These are phyloP conservation scores for thale cress (Arabidopsis thaliana) DNA, from an alignment of 345 rosid species.

Conservation along the genomic window DNA sequence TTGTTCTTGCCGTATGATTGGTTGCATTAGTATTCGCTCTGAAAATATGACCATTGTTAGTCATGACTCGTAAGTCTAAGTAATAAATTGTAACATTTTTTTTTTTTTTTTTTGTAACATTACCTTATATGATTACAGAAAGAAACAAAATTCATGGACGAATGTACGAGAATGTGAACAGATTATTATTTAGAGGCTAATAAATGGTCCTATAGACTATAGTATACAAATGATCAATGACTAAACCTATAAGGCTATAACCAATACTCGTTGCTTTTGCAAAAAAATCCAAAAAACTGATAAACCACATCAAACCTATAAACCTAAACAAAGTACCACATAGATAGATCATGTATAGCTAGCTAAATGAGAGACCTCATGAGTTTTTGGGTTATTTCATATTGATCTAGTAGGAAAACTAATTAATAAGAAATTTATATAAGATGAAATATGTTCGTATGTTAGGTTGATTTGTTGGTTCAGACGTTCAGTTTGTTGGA, in stretches of 20 bases:
- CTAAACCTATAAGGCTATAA: background rate
- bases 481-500: conserved; percentile 34
- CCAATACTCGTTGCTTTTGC: background rate
- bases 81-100: background rate
- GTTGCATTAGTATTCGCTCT: background rate
- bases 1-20: background rate
- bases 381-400: background rate
- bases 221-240: background rate
- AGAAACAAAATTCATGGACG: background rate
- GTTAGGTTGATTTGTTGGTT: conserved; percentile 30
- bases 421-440: background rate
- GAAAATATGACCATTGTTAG: background rate
- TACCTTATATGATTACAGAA: background rate
- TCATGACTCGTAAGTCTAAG: background rate
- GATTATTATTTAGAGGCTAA: background rate
- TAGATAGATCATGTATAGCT: background rate
- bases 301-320: background rate
- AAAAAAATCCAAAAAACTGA: background rate
- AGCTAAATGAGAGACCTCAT: background rate
- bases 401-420: background rate
- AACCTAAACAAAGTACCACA: background rate
- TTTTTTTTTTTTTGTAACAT: background rate
- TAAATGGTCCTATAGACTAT: background rate
- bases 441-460: background rate
- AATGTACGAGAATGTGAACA: no score